Evolutionary conservation across 2,329 filamentous ascomycete species (phyloP).

Genomic region (Pseudogymnoascus sp.): DNA sequence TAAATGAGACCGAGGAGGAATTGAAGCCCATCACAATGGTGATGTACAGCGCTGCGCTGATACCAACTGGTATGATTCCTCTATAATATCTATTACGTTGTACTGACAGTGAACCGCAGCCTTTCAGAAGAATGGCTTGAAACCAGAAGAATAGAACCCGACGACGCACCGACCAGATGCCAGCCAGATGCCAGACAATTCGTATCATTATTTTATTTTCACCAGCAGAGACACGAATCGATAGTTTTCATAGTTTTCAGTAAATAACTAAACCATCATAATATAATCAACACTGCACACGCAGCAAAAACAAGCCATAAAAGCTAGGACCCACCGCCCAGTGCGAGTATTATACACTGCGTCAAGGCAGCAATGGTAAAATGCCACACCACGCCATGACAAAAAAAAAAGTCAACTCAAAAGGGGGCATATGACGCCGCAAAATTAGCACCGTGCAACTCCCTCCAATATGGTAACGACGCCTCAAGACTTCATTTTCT

Average conservation of each 20-base stretch:
- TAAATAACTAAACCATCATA: not conserved
- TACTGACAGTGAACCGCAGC: not conserved
- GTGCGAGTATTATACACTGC: constrained; percentile 1
- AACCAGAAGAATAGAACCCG: not conserved
- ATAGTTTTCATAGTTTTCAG: not conserved
- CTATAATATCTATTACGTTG: not conserved
- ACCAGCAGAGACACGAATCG: not conserved
- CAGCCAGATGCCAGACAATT: not conserved
- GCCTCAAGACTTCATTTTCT: not conserved
- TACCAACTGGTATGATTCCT: not conserved
- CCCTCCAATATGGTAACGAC: not conserved
- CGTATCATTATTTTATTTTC: not conserved
- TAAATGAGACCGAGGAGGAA: not conserved
- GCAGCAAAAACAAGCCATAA: not conserved
- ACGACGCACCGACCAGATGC: not conserved
- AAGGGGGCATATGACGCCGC: not conserved
- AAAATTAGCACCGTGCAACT: not conserved
- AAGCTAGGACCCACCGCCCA: not conserved
- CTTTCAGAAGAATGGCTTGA: not conserved
- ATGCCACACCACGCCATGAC: not conserved
- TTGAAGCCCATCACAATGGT: constrained; percentile 10
- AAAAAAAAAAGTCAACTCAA: not conserved
- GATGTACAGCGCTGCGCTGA: constrained; percentile 9
- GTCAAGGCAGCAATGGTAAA: constrained; percentile 2
- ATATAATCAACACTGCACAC: constrained; percentile 6